Conservation (phyloP, 257 asterid genomes). For the Solanum boliviense region DNA sequence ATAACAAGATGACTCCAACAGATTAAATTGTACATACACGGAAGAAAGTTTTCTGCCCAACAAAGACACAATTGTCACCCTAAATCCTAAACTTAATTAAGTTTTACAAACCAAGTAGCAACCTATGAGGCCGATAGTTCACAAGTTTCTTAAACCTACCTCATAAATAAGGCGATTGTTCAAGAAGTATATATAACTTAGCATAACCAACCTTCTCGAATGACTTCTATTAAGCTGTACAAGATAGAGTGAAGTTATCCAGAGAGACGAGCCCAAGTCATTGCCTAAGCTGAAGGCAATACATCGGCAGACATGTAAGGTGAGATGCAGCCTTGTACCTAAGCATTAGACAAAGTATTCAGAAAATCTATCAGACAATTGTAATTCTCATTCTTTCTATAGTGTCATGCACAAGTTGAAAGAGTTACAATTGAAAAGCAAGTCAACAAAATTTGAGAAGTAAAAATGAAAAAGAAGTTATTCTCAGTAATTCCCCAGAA, state of each 20-base stretch:
- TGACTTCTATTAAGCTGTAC: not conserved
- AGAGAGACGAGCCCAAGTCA: not conserved
- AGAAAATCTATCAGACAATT: not conserved
- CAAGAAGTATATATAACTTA: not conserved
- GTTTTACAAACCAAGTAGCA: not conserved
- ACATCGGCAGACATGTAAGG: conserved; percentile 79
- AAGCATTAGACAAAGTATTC: conserved; percentile 8
- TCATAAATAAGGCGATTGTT: not conserved
- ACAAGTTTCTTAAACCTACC: not conserved
- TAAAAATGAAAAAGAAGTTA: not conserved
- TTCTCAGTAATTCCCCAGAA: not conserved
- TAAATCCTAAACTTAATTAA: not conserved
- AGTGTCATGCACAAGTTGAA: not conserved
- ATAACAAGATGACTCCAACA: not conserved
- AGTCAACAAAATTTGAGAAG: not conserved
- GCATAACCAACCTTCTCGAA: not conserved
- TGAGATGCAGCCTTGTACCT: conserved; percentile 82
- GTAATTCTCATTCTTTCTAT: not conserved
- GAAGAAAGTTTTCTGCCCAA: not conserved
- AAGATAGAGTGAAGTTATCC: not conserved
- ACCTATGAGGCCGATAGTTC: not conserved
- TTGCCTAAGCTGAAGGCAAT: conserved; percentile 35
- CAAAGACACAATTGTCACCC: not conserved
- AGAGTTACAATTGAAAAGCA: not conserved
- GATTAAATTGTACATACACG: not conserved